These are phyloP conservation scores for Aspergillus latus DNA, from an alignment of 2,329 filamentous ascomycete species.

Conservation along the genomic window DNA sequence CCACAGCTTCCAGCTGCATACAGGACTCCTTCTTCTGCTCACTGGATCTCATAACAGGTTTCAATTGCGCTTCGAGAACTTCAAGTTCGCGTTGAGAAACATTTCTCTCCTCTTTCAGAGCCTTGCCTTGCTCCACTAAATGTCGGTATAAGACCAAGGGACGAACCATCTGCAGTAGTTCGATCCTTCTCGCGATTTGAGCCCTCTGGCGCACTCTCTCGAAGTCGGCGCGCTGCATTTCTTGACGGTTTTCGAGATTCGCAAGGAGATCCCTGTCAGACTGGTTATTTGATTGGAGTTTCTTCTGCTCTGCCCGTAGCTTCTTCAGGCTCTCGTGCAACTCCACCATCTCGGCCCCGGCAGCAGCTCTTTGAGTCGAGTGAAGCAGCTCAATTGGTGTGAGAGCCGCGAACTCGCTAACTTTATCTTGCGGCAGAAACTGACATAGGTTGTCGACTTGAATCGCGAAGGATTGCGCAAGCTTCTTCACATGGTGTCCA, in stretches of 20 bases:
- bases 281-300: constrained; percentile 58
- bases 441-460: constrained; percentile 98
- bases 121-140: constrained; percentile 49
- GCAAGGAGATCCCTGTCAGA: constrained; percentile 63
- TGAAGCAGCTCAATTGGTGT: constrained; percentile 77
- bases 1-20: constrained; percentile 54
- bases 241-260: constrained; percentile 71
- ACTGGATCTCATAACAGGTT: constrained; percentile 69
- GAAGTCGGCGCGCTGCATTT: constrained; percentile 74
- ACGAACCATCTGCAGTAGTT: constrained; percentile 64
- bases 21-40: constrained; percentile 68
- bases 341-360: constrained; percentile 73
- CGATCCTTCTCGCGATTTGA: constrained; percentile 63
- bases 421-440: constrained; percentile 92
- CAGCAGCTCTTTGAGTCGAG: constrained; percentile 86
- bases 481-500: constrained; percentile 63
- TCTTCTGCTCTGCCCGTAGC: constrained; percentile 68
- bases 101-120: constrained; percentile 58
- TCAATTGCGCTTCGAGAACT: constrained; percentile 60
- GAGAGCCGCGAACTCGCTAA: constrained; percentile 87
- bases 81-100: constrained; percentile 58
- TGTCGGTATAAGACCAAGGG: constrained; percentile 66
- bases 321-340: constrained; percentile 75
- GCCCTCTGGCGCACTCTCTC: constrained; percentile 76
- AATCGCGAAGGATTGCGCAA: constrained; percentile 74